These are phyloP conservation scores for Helianthus tuberosus DNA, from an alignment of 129 eudicot genomes.

Conservation along the genomic window DNA sequence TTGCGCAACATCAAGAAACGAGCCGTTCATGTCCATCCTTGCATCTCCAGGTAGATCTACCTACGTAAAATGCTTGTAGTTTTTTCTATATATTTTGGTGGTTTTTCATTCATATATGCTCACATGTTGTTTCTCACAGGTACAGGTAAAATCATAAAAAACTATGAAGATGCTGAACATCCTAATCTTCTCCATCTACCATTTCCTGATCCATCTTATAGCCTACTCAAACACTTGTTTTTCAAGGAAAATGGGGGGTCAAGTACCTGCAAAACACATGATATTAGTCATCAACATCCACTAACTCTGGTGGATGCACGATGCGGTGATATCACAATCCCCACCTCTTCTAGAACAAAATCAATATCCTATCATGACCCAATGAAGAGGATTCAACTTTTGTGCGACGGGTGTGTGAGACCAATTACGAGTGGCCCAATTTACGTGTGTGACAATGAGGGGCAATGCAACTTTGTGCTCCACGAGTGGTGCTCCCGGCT, in stretches of 20 bases:
- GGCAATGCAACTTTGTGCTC: conserved; percentile 7
- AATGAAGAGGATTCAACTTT: not conserved
- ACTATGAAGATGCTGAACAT: not conserved
- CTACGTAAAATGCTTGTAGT: not conserved
- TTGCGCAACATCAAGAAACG: not conserved
- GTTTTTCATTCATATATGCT: not conserved
- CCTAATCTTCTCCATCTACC: conserved; percentile 4
- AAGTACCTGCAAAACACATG: not conserved
- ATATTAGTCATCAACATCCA: not conserved
- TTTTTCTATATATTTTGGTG: not conserved
- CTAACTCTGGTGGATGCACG: not conserved
- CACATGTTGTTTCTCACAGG: not conserved
- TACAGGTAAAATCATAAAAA: not conserved
- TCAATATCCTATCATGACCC: conserved; percentile 6
- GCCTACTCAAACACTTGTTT: not conserved
- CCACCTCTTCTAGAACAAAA: not conserved
- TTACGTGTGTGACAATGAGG: not conserved
- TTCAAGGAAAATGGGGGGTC: not conserved
- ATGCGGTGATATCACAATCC: not conserved
- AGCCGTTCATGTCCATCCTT: not conserved
- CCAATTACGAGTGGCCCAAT: not conserved
- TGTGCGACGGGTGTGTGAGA: conserved; percentile 3
- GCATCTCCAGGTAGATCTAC: not conserved
- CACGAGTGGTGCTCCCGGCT: conserved; percentile 6
- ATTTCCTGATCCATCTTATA: conserved; percentile 16